Base-by-base conservation (phyloP, 805 yeast species). In the Yamadazyma sp. region DNA sequence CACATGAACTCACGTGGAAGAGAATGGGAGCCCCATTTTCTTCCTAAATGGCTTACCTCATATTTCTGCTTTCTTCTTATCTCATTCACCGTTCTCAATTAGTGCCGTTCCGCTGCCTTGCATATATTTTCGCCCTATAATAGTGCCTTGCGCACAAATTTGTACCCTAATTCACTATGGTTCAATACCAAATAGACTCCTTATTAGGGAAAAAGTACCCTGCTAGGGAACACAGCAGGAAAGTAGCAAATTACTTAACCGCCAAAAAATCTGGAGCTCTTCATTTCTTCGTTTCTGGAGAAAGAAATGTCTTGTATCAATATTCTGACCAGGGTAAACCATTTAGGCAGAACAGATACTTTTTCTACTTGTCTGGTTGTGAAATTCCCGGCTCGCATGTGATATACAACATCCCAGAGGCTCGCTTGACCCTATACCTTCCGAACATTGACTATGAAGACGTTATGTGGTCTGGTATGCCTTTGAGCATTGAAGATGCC, bases 381-480 rank as follows among this genome's bases (percentile, higher is more conserved):
- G 80, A 84, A 46, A 71, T 87, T 33, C 88, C 93, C 0, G 95
- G 93, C 1, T 71, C 84, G 22, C 82, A 78, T 49, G 73, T 87
- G 1, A 62, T 84, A 15, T 91, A 75, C 54, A 67, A 77, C 33
- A 52, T 80, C 25, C 53, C 48, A 3, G 48, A 59, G 5, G 86
- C 82, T 29, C 71, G 77, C 37, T 68, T 88, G 44, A 78, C 81
- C 0, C 64, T 91, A 17, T 91, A 84, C 53, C 67, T 93, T 35
- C 97, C 98, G 1, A 76, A 84, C 37, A 71, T 91, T 26, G 96
- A 89, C 54, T 64, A 73, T 28, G 98, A 93, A 29, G 96, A 87
- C 55, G 84, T 91, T 28, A 84, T 93, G 88, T 91, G 99, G 99
- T 82, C 93, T 41, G 99, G 99, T 0, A 54, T 83, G 60, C 99